Evolutionary conservation across 257 asterid species (phyloP).

Genomic region (Forsythia suspensa): DNA sequence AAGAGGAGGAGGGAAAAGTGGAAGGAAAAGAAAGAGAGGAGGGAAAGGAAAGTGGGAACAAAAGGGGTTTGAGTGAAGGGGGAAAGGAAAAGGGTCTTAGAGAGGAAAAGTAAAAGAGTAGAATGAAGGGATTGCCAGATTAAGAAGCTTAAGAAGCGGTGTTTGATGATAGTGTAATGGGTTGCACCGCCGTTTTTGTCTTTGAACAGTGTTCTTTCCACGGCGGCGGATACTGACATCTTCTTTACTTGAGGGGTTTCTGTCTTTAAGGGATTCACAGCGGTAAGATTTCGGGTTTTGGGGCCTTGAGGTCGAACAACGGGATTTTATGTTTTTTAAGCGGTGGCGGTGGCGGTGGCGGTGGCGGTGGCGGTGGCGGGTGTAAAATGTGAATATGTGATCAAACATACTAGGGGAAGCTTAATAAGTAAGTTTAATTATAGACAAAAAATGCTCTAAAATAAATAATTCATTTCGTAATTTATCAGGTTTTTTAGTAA

Average conservation of each 20-base stretch:
- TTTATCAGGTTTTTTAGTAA: no score
- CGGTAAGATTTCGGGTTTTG: neutral
- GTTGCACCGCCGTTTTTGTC: conserved; percentile 53
- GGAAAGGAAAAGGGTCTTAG: conserved; percentile 54
- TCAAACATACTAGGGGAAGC: no score
- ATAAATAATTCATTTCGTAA: no score
- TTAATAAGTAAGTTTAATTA: no score
- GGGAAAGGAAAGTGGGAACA: conserved; percentile 38
- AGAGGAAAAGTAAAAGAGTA: conserved; percentile 48
- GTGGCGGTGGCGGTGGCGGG: neutral
- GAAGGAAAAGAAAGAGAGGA: conserved; percentile 53
- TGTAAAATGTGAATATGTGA: no score
- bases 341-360: neutral
- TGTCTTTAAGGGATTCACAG: neutral
- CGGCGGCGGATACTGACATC: conserved; percentile 61
- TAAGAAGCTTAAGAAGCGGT: conserved; percentile 78
- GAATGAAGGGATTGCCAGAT: conserved; percentile 83
- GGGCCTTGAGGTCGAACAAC: neutral
- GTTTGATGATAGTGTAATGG: conserved; percentile 43
- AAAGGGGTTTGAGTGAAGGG: conserved; percentile 40
- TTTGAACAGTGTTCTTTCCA: conserved; percentile 56
- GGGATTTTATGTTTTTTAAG: neutral
- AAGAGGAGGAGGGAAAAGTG: conserved; percentile 53
- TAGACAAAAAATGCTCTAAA: no score
- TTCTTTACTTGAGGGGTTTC: neutral